These are phyloP conservation scores for Pelargonium nanum DNA, from an alignment of 345 rosid genomes.

Conservation along the genomic window DNA sequence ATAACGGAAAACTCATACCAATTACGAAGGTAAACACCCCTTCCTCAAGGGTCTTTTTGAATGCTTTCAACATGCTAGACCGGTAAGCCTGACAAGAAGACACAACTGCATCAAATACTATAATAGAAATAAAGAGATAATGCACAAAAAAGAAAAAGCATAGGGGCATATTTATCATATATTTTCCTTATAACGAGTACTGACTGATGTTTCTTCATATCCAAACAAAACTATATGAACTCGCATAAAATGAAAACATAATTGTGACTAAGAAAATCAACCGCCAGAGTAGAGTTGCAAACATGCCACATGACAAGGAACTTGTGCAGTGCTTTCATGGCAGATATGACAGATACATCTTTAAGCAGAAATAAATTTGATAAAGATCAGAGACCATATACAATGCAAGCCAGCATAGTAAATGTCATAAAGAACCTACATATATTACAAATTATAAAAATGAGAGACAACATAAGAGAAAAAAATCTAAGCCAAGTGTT, in stretches of 20 bases:
- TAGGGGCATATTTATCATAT: background rate
- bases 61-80: conserved; percentile 92
- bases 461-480: too few species aligned
- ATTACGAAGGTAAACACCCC: conserved; percentile 74
- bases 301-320: background rate
- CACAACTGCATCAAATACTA: conserved; percentile 6
- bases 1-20: conserved; percentile 41
- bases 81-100: conserved; percentile 52
- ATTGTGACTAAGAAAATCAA: background rate
- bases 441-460: too few species aligned
- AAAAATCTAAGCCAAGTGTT: too few species aligned
- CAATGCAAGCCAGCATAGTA: background rate
- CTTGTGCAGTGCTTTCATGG: background rate
- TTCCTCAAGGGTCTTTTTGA: conserved; percentile 82
- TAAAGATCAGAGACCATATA: too few species aligned
- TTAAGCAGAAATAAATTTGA: too few species aligned
- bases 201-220: too few species aligned
- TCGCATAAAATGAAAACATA: too few species aligned
- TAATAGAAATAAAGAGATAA: background rate
- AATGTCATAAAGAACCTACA: too few species aligned
- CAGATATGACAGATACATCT: background rate
- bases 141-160: background rate
- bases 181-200: too few species aligned
- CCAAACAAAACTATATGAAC: too few species aligned
- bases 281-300: background rate